A percentile compares a stretch with the other conserved stretches of the same genome.
Conservation (phyloP, 108 stramenopile genomes). For the Stephanodiscus minutulus region DNA sequence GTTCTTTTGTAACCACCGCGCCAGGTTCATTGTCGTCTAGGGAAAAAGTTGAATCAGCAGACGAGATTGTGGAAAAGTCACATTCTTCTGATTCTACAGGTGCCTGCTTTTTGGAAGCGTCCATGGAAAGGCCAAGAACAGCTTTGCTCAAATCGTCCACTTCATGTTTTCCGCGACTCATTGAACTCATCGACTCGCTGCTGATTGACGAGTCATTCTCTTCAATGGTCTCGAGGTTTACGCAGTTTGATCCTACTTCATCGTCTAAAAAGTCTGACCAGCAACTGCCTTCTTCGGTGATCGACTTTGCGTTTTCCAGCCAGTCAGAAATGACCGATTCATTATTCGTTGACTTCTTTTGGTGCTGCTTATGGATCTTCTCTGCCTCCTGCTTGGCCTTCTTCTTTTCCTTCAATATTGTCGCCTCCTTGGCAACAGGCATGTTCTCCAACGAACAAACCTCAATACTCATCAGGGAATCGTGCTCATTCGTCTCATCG, state of each 20-base stretch:
- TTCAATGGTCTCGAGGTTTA: background rate
- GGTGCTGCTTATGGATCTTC: background rate
- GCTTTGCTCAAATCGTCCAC: slow-evolving; percentile 4
- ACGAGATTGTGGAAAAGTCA: slow-evolving; percentile 3
- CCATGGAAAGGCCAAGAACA: background rate
- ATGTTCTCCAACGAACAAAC: slow-evolving; percentile 49
- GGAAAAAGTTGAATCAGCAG: background rate
- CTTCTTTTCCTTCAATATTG: slow-evolving; percentile 29
- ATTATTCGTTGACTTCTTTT: slow-evolving; percentile 5
- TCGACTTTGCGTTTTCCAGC: background rate
- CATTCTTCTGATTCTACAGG: background rate
- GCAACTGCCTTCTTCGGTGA: background rate
- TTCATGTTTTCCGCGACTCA: background rate
- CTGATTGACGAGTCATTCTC: slow-evolving; percentile 4
- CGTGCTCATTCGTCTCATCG: slow-evolving; percentile 11
- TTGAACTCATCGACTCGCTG: background rate
- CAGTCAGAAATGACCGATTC: slow-evolving; percentile 11
- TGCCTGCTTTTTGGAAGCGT: background rate
- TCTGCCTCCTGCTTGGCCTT: slow-evolving; percentile 20
- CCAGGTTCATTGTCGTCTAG: background rate
- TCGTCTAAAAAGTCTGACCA: slow-evolving; percentile 11
- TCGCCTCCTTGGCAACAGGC: slow-evolving; percentile 42
- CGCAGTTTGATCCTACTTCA: slow-evolving; percentile 1
- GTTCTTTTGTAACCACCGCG: background rate
- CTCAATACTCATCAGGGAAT: slow-evolving; percentile 14